These are phyloP conservation scores for Raffaelea arxii DNA, from an alignment of 2,329 filamentous ascomycete genomes.

Conservation along the genomic window DNA sequence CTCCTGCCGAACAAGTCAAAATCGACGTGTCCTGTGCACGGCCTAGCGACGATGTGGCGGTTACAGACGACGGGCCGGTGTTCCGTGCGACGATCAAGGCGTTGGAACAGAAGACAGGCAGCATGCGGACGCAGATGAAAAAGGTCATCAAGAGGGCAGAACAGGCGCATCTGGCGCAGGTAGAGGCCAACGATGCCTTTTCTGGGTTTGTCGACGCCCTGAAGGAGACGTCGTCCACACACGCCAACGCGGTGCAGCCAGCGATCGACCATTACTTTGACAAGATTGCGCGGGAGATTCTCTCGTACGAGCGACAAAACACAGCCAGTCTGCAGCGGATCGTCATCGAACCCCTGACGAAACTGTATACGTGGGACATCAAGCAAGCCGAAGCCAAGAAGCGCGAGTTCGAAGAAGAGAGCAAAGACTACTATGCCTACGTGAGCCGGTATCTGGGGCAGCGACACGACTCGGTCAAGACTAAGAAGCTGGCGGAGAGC, in stretches of 20 bases:
- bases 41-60: conserved; percentile 74
- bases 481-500: conserved; percentile 91
- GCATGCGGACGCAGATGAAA: conserved; percentile 90
- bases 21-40: conserved; percentile 82
- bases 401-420: conserved; percentile 97
- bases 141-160: conserved; percentile 93
- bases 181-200: conserved; percentile 77
- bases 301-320: conserved; percentile 79
- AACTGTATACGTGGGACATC: conserved; percentile 90
- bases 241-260: conserved; percentile 93
- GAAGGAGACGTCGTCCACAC: conserved; percentile 78
- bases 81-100: conserved; percentile 97
- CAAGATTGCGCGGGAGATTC: conserved; percentile 85
- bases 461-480: conserved; percentile 87
- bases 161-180: conserved; percentile 69
- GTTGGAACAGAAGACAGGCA: conserved; percentile 90
- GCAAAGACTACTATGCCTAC: conserved; percentile 96
- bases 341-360: conserved; percentile 88
- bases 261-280: conserved; percentile 97
- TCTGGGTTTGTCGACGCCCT: conserved; percentile 75
- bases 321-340: conserved; percentile 77
- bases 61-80: conserved; percentile 84
- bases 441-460: conserved; percentile 94
- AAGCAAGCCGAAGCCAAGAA: conserved; percentile 96
- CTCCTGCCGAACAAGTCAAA: conserved; percentile 50